Base-by-base conservation (phyloP, 2,329 filamentous ascomycete genomes). In the Stagonosporopsis rhizophila region DNA sequence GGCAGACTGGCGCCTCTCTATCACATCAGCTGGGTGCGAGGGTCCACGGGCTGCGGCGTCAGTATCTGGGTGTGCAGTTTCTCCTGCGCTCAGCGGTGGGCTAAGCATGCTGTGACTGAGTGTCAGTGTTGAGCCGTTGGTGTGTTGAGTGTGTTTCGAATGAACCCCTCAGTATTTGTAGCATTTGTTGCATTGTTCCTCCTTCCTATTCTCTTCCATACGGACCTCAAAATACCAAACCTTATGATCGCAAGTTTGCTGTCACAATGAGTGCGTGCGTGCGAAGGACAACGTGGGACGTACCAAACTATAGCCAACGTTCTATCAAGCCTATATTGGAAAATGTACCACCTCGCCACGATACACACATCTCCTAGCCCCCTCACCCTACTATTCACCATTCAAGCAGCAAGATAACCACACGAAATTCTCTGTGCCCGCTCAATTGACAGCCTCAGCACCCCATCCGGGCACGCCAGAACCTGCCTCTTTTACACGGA, bases 11-110 rank as follows among this genome's bases (percentile, higher is more conserved):
- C 53, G 3, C 55, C 48, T 8, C 52, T 49, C 11, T 53, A 45
- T n/a, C 55, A 58, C 17, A 34, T 58, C 11, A 58, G 39, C 27
- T 58, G 48, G 55, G 55, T 53, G 22, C 44, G 45, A 7, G 55
- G 55, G 1, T 40, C 44, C 14, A 53, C 44, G 12, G 55, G 46
- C 12, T 58, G 44, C 6, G 55, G 55, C 3, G 34, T 45, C n/a
- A 58, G 55, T 23, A 12, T 52, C 6, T 58, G 55, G 55, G 22
- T 44, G 44, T 58, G 55, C 25, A 44, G 49, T 19, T 40, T 28
- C 39, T 15, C 12, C 30, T 39, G 35, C 2, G 55, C 49, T 12
- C 39, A 27, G 23, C 45, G 20, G 17, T 58, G 55, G 55, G 55
- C 49, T 3, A 32, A 49, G 15, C 11, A 22, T 2, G 48, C 49